Percentiles rank a stretch among this genome's conserved stretches.
Evolutionary conservation across 257 asterid genomes (phyloP).

Genomic region (Craterostigma plantagineum): DNA sequence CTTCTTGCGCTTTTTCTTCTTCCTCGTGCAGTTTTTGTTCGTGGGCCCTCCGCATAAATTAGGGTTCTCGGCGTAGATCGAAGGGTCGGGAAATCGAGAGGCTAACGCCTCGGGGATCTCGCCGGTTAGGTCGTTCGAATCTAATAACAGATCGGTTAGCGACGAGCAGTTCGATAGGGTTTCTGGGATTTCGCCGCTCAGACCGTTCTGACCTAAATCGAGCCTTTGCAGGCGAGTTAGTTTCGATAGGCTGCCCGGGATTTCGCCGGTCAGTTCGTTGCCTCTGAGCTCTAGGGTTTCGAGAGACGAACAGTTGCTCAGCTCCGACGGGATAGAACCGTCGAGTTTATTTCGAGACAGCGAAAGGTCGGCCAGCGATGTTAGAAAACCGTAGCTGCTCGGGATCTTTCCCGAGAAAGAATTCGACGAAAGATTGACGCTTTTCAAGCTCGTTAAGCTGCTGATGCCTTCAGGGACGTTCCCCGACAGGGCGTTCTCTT

Average conservation of each 20-base stretch:
- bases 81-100: conserved; percentile 30
- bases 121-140: conserved; percentile 24
- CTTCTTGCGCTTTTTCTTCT: conserved; percentile 18
- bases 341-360: conserved; percentile 27
- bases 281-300: conserved; percentile 33
- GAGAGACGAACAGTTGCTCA: conserved; percentile 48
- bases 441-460: conserved; percentile 48
- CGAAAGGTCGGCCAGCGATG: conserved; percentile 35
- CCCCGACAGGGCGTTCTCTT: conserved; percentile 45
- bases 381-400: conserved; percentile 44
- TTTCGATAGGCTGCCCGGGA: conserved; percentile 33
- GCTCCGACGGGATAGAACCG: conserved; percentile 39
- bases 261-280: conserved; percentile 23
- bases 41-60: conserved; percentile 36
- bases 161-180: conserved; percentile 42
- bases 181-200: conserved; percentile 41
- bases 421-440: conserved; percentile 53
- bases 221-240: conserved; percentile 40
- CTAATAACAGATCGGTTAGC: conserved; percentile 27
- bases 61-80: conserved; percentile 20
- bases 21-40: conserved; percentile 12
- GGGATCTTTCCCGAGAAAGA: conserved; percentile 47
- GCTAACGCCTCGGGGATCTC: conserved; percentile 25
- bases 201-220: conserved; percentile 44
- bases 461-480: conserved; percentile 73